Evolutionary conservation across 2,329 filamentous ascomycete species (phyloP), one percentile per base, ranked within the genome.

Genomic region (Cytospora piceae): DNA sequence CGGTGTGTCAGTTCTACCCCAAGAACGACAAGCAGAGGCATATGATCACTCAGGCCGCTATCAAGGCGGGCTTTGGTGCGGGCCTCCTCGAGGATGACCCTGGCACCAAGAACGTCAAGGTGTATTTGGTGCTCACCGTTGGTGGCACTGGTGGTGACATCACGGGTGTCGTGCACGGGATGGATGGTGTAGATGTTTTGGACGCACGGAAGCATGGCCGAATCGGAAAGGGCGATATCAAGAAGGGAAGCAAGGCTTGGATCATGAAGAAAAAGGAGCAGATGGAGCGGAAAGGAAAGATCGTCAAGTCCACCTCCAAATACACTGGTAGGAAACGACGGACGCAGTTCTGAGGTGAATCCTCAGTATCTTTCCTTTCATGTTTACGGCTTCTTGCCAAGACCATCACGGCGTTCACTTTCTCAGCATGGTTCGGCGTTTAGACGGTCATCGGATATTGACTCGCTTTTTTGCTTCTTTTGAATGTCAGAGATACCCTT

Each of bases 1-100:
- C 95, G 0, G 94, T 98, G 17, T 97, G 94, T 75, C 95, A 99
- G 74, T 99, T 99, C 77, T 99, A 99, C 76, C 95, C 95, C 3
- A 97, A 97, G 80, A 98, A 99, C 76, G 91, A 96, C 71, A 83
- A 87, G 69, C 95, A 99, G 80, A 87, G 94, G 74, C 88, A 86
- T 73, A 97, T 99, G 94, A 96, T 99, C 71, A 92, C 90, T 60
- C 85, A 87, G 66, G 95, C 95, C 0, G 95, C 95, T 0, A 90
- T 98, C 68, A 93, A 91, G 74, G 95, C 95, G 1, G 95, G 95
- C 0, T 99, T 99, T 73, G 94, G 95, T 57, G 95, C 95, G 0
- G 95, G 95, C 80, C 85, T 99, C 39, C 81, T 99, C 57, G 94
- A 98, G 77, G 95, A 99, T 77, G 94, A 98, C 76, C 92, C 92